A percentile compares a stretch with the other conserved stretches of the same genome.
phyloP scores from a whole-genome alignment of 805 yeast genomes.

The Yamadazyma insecticola region DNA sequence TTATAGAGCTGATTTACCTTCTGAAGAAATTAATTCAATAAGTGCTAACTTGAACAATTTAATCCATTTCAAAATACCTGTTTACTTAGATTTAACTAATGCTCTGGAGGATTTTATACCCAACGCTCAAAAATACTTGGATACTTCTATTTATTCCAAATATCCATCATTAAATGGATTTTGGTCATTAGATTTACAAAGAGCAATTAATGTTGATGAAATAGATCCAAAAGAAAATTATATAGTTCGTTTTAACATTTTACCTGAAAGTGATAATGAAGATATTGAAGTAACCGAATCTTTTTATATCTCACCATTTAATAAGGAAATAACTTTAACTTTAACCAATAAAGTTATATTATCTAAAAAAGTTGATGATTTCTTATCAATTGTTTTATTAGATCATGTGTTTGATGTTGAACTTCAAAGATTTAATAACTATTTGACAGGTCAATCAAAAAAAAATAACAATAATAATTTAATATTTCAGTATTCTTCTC shows the following conservation, averaged over 20 bases:
- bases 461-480: conserved; percentile 19
- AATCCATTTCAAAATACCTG: conserved; percentile 35
- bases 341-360: conserved; percentile 21
- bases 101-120: conserved; percentile 24
- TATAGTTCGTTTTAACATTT: conserved; percentile 27
- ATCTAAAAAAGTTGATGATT: conserved; percentile 27
- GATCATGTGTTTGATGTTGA: conserved; percentile 39
- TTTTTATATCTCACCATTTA: conserved; percentile 32
- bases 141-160: conserved; percentile 20
- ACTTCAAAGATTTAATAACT: conserved; percentile 19
- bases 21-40: conserved; percentile 20
- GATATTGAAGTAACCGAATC: conserved; percentile 6
- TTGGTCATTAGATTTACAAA: conserved; percentile 24
- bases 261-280: conserved; percentile 4
- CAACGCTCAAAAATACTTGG: conserved; percentile 32
- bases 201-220: conserved; percentile 8
- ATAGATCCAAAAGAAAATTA: conserved; percentile 24
- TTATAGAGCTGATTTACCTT: conserved; percentile 58
- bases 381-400: conserved; percentile 31
- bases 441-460: background rate
- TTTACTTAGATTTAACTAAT: conserved; percentile 34
- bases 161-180: conserved; percentile 20
- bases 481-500: conserved; percentile 56
- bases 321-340: conserved; percentile 25
- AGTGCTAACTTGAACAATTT: conserved; percentile 26